These are phyloP conservation scores for Pezicula neosporulosa DNA, from an alignment of 2,329 filamentous ascomycete species.

Conservation along the genomic window DNA sequence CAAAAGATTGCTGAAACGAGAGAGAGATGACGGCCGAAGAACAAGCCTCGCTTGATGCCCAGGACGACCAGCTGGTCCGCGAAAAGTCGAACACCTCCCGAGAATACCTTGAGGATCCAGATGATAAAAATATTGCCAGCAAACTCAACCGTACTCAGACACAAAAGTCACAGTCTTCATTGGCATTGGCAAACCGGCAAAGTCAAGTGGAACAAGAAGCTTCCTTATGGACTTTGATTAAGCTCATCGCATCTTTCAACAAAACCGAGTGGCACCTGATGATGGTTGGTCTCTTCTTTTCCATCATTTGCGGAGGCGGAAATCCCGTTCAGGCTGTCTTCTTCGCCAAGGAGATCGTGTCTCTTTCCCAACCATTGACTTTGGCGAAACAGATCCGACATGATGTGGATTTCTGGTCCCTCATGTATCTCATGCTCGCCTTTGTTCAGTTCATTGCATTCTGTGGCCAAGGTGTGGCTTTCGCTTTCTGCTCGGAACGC, in stretches of 20 bases:
- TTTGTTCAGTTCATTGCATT: constrained; percentile 70
- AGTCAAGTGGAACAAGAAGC: constrained; percentile 55
- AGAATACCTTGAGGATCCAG: constrained; percentile 49
- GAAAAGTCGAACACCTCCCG: constrained; percentile 39
- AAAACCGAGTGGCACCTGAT: constrained; percentile 67
- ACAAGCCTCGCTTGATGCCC: constrained; percentile 43
- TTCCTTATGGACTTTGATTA: constrained; percentile 71
- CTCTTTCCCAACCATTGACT: constrained; percentile 48
- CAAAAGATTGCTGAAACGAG: constrained; percentile 72
- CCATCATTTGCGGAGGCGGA: constrained; percentile 74
- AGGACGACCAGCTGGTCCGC: constrained; percentile 48
- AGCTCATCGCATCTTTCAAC: constrained; percentile 79
- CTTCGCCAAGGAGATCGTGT: constrained; percentile 83
- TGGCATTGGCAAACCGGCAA: constrained; percentile 57
- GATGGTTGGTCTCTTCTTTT: constrained; percentile 69
- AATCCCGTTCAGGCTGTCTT: constrained; percentile 78
- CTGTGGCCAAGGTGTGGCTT: constrained; percentile 64
- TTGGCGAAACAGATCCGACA: constrained; percentile 54
- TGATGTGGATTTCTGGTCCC: constrained; percentile 79
- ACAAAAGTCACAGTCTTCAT: constrained; percentile 63
- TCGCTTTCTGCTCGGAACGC: constrained; percentile 83
- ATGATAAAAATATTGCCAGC: constrained; percentile 55
- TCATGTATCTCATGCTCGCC: constrained; percentile 86
- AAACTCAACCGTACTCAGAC: constrained; percentile 55
- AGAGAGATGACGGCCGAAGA: constrained; percentile 49